These are phyloP conservation scores for Termitomyces sp. DNA, from an alignment of 768 basidiomycete species.

Conservation along the genomic window DNA sequence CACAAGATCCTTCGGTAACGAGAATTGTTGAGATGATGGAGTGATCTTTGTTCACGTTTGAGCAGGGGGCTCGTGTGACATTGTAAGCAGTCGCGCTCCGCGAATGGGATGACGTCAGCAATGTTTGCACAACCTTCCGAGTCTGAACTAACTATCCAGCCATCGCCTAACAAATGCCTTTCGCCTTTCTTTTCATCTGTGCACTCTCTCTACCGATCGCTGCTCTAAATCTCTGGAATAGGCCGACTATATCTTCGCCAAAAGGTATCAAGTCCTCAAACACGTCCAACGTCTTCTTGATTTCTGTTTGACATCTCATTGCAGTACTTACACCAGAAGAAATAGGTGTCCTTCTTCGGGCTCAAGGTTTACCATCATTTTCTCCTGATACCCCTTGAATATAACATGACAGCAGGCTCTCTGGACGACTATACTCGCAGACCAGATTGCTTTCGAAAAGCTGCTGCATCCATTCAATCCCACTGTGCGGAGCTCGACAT, in stretches of 20 bases:
- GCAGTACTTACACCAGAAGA: slow-evolving; percentile 10
- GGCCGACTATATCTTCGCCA: background rate
- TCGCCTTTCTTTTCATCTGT: background rate
- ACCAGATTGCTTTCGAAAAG: slow-evolving; percentile 63
- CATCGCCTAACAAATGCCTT: too few relatives aligned
- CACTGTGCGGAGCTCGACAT: slow-evolving; percentile 56
- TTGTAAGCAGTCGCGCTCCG: too few relatives aligned
- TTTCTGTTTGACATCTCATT: background rate
- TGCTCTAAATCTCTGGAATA: background rate
- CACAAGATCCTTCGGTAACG: slow-evolving; percentile 48
- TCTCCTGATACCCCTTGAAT: background rate
- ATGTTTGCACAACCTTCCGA: background rate
- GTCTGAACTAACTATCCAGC: too few relatives aligned
- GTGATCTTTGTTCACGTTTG: slow-evolving; percentile 25
- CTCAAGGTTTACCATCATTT: slow-evolving; percentile 10
- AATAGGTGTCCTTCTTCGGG: slow-evolving; percentile 8
- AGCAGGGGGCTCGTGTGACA: too few relatives aligned
- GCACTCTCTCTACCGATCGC: background rate
- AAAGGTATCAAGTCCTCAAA: slow-evolving; percentile 2
- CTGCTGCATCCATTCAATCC: slow-evolving; percentile 40
- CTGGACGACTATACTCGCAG: slow-evolving; percentile 40
- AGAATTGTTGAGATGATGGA: slow-evolving; percentile 40
- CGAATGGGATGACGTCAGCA: background rate
- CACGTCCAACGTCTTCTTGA: background rate
- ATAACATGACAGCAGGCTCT: slow-evolving; percentile 4